Evolutionary conservation across 352 stramenopile genomes (phyloP).

Genomic region (Hyaloperonospora brassicae): DNA sequence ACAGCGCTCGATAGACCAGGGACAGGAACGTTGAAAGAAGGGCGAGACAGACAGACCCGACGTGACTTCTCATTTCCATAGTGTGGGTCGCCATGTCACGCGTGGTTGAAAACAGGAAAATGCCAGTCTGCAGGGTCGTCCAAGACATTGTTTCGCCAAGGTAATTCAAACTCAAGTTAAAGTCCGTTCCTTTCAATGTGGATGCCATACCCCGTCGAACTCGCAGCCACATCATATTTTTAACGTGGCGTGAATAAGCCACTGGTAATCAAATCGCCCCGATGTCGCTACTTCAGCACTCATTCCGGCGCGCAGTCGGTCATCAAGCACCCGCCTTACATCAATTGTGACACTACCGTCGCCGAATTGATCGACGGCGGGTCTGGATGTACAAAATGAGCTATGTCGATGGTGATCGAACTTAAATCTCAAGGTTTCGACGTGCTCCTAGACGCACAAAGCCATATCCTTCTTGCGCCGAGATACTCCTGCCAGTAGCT

Average conservation of each 20-base stretch:
- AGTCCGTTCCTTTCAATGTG: background rate
- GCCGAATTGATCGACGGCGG: background rate
- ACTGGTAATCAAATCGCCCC: background rate
- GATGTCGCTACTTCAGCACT: too few species aligned
- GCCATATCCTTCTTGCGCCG: too few species aligned
- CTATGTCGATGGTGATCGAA: too few species aligned
- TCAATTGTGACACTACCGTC: conserved; percentile 1
- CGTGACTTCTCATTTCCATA: background rate
- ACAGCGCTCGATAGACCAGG: background rate
- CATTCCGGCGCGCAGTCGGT: background rate
- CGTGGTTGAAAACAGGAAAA: background rate
- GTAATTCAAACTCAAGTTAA: background rate
- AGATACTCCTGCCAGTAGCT: too few species aligned
- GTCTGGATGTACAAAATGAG: too few species aligned
- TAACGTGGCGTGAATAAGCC: background rate
- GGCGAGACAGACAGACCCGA: background rate
- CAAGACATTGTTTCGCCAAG: too few species aligned
- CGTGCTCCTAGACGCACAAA: too few species aligned
- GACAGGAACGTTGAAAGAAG: background rate
- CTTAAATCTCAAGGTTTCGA: too few species aligned
- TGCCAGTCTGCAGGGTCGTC: background rate
- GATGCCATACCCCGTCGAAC: background rate
- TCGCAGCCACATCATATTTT: background rate
- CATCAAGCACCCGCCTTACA: background rate
- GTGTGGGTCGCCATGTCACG: background rate